phyloP scores from a whole-genome alignment of 75 land plant genomes.

The Cunninghamia lanceolata region DNA sequence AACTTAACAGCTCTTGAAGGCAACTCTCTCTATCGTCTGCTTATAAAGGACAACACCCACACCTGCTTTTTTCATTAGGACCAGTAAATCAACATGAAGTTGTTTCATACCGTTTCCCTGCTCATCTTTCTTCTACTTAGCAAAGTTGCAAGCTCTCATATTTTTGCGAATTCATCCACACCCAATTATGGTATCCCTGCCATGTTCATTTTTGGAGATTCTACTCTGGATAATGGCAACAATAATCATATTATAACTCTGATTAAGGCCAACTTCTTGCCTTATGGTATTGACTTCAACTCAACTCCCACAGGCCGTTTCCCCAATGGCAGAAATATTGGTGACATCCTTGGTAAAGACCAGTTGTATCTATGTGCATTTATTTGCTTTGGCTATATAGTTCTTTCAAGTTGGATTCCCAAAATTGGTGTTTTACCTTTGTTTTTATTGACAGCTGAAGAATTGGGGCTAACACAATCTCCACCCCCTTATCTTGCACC shows the following conservation, averaged over 20 bases:
- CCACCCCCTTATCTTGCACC: conserved; percentile 38
- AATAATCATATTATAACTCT: conserved; percentile 50
- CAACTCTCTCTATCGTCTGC: background rate
- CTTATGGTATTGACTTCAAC: conserved; percentile 68
- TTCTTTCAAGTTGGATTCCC: too few relatives aligned
- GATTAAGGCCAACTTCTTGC: conserved; percentile 40
- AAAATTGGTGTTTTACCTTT: background rate
- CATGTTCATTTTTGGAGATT: conserved; percentile 75
- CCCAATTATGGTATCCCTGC: conserved; percentile 24
- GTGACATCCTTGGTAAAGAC: conserved; percentile 42
- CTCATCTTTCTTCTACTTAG: background rate
- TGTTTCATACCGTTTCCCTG: background rate
- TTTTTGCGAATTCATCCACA: background rate
- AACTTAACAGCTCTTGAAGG: background rate
- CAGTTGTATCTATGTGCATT: background rate
- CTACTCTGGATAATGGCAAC: conserved; percentile 81
- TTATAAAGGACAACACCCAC: background rate
- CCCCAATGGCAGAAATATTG: conserved; percentile 56
- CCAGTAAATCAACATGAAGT: background rate
- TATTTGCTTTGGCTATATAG: too few relatives aligned
- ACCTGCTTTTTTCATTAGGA: background rate
- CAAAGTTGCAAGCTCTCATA: background rate
- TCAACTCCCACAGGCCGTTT: conserved; percentile 58
- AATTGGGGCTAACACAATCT: background rate
- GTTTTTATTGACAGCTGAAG: background rate